phyloP scores from a whole-genome alignment of 352 stramenopile species.

The Pythium apleroticum region DNA sequence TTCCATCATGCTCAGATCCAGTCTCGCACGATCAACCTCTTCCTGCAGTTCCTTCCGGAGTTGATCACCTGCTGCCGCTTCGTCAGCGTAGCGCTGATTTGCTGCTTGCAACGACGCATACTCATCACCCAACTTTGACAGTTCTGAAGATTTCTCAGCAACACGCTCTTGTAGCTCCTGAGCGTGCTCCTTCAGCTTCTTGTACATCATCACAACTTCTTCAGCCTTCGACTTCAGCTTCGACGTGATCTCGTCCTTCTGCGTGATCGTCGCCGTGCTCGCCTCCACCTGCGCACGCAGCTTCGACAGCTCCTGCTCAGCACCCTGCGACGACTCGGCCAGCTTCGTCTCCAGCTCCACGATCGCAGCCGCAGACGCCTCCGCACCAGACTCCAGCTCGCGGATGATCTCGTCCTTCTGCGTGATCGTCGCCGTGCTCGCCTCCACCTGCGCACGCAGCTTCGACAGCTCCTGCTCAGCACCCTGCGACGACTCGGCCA shows the following conservation, averaged over 20 bases:
- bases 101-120: background rate
- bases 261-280: background rate
- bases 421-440: background rate
- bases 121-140: slow-evolving; percentile 24
- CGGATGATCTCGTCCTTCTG: slow-evolving; percentile 51
- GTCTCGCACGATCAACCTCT: slow-evolving; percentile 3
- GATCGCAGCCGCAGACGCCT: slow-evolving; percentile 10
- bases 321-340: background rate
- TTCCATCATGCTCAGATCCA: slow-evolving; percentile 2
- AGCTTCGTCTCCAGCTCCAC: slow-evolving; percentile 4
- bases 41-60: background rate
- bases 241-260: slow-evolving; percentile 50
- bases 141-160: slow-evolving; percentile 25
- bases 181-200: slow-evolving; percentile 48
- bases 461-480: too few relatives aligned
- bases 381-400: slow-evolving; percentile 57
- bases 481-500: too few relatives aligned
- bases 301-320: slow-evolving; percentile 2
- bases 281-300: slow-evolving; percentile 6
- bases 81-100: background rate
- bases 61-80: background rate
- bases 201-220: slow-evolving; percentile 63
- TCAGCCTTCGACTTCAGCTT: slow-evolving; percentile 62
- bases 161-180: slow-evolving; percentile 48
- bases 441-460: slow-evolving; percentile 3